These are phyloP conservation scores for Aspergillus latus DNA, from an alignment of 2,329 filamentous ascomycete genomes.

Conservation along the genomic window DNA sequence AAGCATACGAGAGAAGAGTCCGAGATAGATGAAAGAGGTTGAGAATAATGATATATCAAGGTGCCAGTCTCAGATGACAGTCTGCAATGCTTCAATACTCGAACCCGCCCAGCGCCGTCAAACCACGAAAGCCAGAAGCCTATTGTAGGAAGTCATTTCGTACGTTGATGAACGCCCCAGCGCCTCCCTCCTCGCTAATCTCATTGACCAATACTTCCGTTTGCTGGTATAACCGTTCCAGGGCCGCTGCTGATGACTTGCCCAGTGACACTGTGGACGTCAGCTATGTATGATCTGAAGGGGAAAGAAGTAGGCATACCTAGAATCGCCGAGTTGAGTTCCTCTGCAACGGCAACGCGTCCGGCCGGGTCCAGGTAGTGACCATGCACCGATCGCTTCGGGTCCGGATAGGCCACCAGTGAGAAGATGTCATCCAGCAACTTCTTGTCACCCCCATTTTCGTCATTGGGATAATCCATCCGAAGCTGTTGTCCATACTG, in stretches of 20 bases:
- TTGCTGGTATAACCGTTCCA: slow-evolving; percentile 84
- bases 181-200: slow-evolving; percentile 73
- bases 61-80: slow-evolving; percentile 11
- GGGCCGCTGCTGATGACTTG: slow-evolving; percentile 79
- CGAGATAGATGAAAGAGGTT: neutral
- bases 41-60: neutral
- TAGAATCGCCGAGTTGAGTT: slow-evolving; percentile 89
- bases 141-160: slow-evolving; percentile 49
- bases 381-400: slow-evolving; percentile 71
- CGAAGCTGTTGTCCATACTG: slow-evolving; percentile 77
- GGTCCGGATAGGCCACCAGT: slow-evolving; percentile 81
- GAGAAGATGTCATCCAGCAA: slow-evolving; percentile 83
- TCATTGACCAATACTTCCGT: slow-evolving; percentile 83
- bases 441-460: slow-evolving; percentile 67
- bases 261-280: slow-evolving; percentile 73
- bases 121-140: slow-evolving; percentile 31
- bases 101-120: slow-evolving; percentile 7
- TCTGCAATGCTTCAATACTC: slow-evolving; percentile 15
- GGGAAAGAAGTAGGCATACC: slow-evolving; percentile 53
- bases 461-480: slow-evolving; percentile 74
- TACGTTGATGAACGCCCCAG: slow-evolving; percentile 79
- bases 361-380: slow-evolving; percentile 75
- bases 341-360: slow-evolving; percentile 79
- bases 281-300: slow-evolving; percentile 9
- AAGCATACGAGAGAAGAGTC: no score